Evolutionary conservation across 1,284 basidiomycete genomes (phyloP), one percentile per base, ranked within the genome.

Genomic region (Puccinia triticina): DNA sequence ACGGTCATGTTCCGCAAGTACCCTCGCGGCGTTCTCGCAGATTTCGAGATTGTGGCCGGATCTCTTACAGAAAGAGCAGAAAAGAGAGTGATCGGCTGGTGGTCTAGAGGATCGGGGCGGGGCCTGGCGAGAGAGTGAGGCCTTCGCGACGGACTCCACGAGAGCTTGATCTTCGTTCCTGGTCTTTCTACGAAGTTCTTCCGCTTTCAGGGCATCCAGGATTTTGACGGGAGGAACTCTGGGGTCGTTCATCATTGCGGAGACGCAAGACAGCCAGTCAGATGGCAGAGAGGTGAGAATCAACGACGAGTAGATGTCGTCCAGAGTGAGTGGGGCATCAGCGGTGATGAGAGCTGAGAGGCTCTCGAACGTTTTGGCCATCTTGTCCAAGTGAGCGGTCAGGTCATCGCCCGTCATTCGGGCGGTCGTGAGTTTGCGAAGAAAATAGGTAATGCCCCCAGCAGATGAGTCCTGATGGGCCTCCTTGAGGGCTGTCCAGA

Each of bases 221-320:
- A 75, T 12, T 34, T 34, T 57, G 8, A 11, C 10, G 7, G 73
- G 37, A 10, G 23, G 2, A 4, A 75, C 29, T 14, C 26, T 2
- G 10, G 46, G 48, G 7, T 59, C 4, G 7, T 75, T 55, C 73
- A 75, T 75, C 32, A 75, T 34, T 16, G 18, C 8, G 10, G 18
- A 50, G 74, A 61, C 43, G 29, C 53, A 59, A 12, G 8, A 8
- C 14, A 76, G 32, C 74, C 74, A 76, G 43, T 76, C 32, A 10
- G 26, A 43, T 11, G 74, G 59, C 7, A 76, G 55, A 23, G 74
- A 59, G 1, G 53, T 61, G 16, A 61, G 37, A 29, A 75, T 57
- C 2, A 10, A 29, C 8, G 50, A 1, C 37, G 50, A 34, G 50
- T 40, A 57, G 2, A 75, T 75, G 4, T 75, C 72, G 10, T 55